Evolutionary conservation across 805 yeast species (phyloP).

Genomic region (Deakozyma indianensis): DNA sequence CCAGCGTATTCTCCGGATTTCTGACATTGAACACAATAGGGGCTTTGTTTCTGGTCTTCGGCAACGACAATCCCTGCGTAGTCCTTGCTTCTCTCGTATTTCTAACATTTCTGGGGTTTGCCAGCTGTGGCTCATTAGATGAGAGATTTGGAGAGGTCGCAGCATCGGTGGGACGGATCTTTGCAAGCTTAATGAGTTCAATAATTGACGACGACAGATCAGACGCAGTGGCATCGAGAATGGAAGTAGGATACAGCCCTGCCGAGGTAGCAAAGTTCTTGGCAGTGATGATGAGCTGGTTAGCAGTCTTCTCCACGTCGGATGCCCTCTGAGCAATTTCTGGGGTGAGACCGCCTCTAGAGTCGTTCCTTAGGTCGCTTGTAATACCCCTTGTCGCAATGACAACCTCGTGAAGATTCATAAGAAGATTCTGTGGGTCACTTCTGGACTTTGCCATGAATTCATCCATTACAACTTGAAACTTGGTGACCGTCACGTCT

Average conservation of each 20-base stretch:
- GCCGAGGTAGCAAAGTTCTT: constrained; percentile 57
- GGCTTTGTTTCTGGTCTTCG: constrained; percentile 1
- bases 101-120: not conserved
- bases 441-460: constrained; percentile 19
- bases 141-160: not conserved
- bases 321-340: constrained; percentile 16
- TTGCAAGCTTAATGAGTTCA: constrained; percentile 16
- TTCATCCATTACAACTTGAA: constrained; percentile 21
- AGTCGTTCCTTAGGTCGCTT: constrained; percentile 10
- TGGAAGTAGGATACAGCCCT: constrained; percentile 50
- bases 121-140: not conserved
- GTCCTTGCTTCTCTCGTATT: not conserved
- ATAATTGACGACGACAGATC: constrained; percentile 52
- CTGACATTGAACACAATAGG: constrained; percentile 50
- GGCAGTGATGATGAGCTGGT: constrained; percentile 63
- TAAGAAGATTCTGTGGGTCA: constrained; percentile 15
- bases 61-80: constrained; percentile 5
- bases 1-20: constrained; percentile 78
- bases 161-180: constrained; percentile 5
- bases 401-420: constrained; percentile 21
- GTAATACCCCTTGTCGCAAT: constrained; percentile 18
- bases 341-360: constrained; percentile 5
- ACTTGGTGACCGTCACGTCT: constrained; percentile 14
- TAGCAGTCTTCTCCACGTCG: constrained; percentile 48
- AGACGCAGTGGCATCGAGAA: constrained; percentile 61